Base-by-base conservation (phyloP, 2,329 filamentous ascomycete genomes). In the Phialophora macrospora region DNA sequence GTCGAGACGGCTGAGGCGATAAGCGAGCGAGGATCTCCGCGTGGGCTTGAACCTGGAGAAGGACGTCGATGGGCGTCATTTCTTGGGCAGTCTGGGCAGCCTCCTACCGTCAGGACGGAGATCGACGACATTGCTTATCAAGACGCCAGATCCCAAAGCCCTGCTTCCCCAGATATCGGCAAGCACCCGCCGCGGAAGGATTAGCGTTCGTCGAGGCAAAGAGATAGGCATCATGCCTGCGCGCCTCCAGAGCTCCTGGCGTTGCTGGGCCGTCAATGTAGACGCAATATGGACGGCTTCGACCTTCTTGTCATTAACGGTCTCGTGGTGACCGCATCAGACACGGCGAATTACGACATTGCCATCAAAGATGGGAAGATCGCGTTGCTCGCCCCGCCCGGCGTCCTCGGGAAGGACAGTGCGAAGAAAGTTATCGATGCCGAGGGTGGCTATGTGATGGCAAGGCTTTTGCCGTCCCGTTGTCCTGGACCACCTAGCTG, bases 301-400 rank as follows among this genome's bases (percentile, higher is more conserved):
- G 79, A 82, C 62, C 74, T 80, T 17, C 73, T 81, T 38, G 75
- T 81, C 58, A 77, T 79, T 52, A 80, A 81, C 57, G 80, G 80
- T 48, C 73, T 79, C 44, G 80, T 79, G 41, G 79, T 80, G 32
- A 82, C 80, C 1, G 79, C 79, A 0, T 73, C 76, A 1, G 80
- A 82, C 64, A 72, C 80, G 9, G 79, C 76, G 2, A 73, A 76
- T 7, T 75, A 77, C 48, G 80, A 82, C 61, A 73, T 82, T 24
- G 80, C 75, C 46, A 74, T 82, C 65, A 79, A 77, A 63, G 76
- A 77, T 72, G 79, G 77, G 38, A 82, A 81, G 72, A 79, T 82
- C 55, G 76, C 70, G 2, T 67, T 80, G 8, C 71, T 81, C 11
- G 79, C 79, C 1, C 77, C 80, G 5, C 76, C 77, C 0, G 75